phyloP scores from a whole-genome alignment of 2,329 filamentous ascomycete genomes.

The Xylaria sp. region DNA sequence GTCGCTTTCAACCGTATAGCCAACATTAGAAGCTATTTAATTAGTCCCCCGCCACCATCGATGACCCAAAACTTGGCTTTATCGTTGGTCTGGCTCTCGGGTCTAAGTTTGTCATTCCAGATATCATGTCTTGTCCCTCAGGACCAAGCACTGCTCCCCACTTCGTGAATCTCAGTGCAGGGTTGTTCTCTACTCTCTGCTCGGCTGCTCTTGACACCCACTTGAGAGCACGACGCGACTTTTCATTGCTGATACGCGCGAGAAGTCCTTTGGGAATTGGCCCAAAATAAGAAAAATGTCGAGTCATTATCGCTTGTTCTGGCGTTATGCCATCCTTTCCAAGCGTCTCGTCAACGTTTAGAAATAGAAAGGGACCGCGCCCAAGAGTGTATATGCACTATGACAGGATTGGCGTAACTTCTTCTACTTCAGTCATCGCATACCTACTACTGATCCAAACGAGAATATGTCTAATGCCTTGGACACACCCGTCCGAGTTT shows the following conservation, averaged over 20 bases:
- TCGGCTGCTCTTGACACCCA: constrained; percentile 3
- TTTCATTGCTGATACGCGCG: constrained; percentile 46
- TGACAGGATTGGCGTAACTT: constrained; percentile 40
- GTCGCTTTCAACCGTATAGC: no score
- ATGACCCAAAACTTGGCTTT: constrained; percentile 48
- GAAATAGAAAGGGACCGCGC: constrained; percentile 43
- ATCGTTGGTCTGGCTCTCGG: constrained; percentile 50
- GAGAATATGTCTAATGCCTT: constrained; percentile 54
- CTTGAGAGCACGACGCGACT: constrained; percentile 31
- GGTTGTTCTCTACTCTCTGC: constrained; percentile 10
- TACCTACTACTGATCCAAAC: constrained; percentile 53
- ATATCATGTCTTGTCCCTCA: constrained; percentile 49
- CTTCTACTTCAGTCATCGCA: constrained; percentile 30
- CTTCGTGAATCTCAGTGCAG: constrained; percentile 11
- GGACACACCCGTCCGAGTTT: constrained; percentile 49
- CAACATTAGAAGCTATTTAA: no score
- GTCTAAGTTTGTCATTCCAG: constrained; percentile 50
- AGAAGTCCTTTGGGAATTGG: constrained; percentile 49
- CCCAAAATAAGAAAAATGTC: constrained; percentile 52
- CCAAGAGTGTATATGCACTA: constrained; percentile 54
- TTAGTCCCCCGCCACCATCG: background rate
- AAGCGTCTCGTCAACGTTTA: constrained; percentile 36
- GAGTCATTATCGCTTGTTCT: constrained; percentile 50
- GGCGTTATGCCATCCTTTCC: constrained; percentile 29
- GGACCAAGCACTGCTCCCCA: constrained; percentile 25